These are phyloP conservation scores for Serendipita sp. DNA, from an alignment of 768 basidiomycete genomes.

Conservation along the genomic window DNA sequence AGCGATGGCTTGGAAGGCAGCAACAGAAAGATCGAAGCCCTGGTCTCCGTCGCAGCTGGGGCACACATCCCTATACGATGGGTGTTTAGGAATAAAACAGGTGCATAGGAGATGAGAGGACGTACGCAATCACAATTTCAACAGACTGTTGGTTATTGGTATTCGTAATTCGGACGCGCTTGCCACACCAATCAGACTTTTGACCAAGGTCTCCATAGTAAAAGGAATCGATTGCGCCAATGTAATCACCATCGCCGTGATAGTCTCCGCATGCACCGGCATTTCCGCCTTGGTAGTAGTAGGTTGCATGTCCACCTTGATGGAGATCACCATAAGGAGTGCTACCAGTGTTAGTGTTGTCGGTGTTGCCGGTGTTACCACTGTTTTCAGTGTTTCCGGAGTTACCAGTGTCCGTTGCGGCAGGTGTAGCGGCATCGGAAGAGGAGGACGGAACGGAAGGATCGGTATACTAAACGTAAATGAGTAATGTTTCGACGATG, in stretches of 20 bases:
- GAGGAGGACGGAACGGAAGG: not conserved
- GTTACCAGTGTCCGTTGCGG: not conserved
- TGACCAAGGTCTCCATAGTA: not conserved
- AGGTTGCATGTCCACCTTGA: not conserved
- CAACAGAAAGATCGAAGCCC: slow-evolving; percentile 60
- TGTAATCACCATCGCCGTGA: slow-evolving; percentile 31
- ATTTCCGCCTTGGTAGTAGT: slow-evolving; percentile 25
- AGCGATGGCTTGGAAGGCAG: slow-evolving; percentile 48
- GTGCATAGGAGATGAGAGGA: not conserved
- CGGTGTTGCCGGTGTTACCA: not conserved
- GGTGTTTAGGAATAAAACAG: not conserved
- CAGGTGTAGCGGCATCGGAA: not conserved
- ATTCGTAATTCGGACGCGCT: slow-evolving; percentile 47
- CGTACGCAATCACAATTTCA: slow-evolving; percentile 39
- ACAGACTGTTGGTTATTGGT: slow-evolving; percentile 39
- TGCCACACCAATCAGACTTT: slow-evolving; percentile 48
- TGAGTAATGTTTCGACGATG: not conserved
- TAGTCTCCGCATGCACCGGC: slow-evolving; percentile 65
- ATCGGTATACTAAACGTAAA: not conserved
- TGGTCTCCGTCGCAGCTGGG: slow-evolving; percentile 52
- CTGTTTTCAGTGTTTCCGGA: not conserved
- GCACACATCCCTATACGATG: slow-evolving; percentile 39
- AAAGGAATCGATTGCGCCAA: slow-evolving; percentile 26
- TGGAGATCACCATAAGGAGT: not conserved
- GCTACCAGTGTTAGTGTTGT: not conserved